phyloP scores from a whole-genome alignment of 352 stramenopile species.

The Globisporangium alternatum region DNA sequence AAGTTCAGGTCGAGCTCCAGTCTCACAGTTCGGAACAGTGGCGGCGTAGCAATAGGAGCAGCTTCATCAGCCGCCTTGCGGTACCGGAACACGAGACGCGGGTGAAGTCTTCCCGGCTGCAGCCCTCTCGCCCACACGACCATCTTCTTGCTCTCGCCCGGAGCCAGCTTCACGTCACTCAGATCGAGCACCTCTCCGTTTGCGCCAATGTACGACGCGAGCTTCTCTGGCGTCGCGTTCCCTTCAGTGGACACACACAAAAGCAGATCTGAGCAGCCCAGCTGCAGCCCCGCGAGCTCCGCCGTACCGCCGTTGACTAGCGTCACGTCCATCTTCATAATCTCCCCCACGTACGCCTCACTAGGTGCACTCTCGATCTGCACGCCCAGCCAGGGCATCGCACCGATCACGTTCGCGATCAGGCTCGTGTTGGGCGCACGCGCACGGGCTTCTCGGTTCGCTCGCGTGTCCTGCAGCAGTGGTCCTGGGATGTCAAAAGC shows the following conservation, averaged over 20 bases:
- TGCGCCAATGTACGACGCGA: slow-evolving; percentile 56
- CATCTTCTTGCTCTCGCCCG: slow-evolving; percentile 49
- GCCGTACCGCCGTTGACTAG: slow-evolving; percentile 60
- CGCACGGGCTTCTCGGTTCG: slow-evolving; percentile 64
- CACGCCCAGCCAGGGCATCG: slow-evolving; percentile 83
- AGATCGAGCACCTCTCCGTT: slow-evolving; percentile 69
- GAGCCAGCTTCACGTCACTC: slow-evolving; percentile 38
- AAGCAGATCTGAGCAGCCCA: slow-evolving; percentile 63
- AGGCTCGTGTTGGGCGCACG: slow-evolving; percentile 75
- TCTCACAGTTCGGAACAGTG: slow-evolving; percentile 39
- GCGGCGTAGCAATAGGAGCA: slow-evolving; percentile 13
- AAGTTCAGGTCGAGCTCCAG: slow-evolving; percentile 61
- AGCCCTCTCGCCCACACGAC: slow-evolving; percentile 50
- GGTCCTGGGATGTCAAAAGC: slow-evolving; percentile 78
- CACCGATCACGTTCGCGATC: slow-evolving; percentile 64
- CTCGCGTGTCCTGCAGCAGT: slow-evolving; percentile 76
- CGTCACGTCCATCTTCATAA: slow-evolving; percentile 51
- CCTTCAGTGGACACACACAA: slow-evolving; percentile 43
- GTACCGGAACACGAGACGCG: slow-evolving; percentile 74
- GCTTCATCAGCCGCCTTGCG: slow-evolving; percentile 17
- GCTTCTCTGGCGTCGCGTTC: slow-evolving; percentile 9
- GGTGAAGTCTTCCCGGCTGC: slow-evolving; percentile 36
- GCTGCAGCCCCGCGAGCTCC: slow-evolving; percentile 45
- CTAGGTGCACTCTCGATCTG: slow-evolving; percentile 40
- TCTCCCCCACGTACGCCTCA: slow-evolving; percentile 58